A percentile compares a stretch with the other conserved stretches of the same genome.
phyloP scores from a whole-genome alignment of 306 rosid species.

The Cicer arietinum region DNA sequence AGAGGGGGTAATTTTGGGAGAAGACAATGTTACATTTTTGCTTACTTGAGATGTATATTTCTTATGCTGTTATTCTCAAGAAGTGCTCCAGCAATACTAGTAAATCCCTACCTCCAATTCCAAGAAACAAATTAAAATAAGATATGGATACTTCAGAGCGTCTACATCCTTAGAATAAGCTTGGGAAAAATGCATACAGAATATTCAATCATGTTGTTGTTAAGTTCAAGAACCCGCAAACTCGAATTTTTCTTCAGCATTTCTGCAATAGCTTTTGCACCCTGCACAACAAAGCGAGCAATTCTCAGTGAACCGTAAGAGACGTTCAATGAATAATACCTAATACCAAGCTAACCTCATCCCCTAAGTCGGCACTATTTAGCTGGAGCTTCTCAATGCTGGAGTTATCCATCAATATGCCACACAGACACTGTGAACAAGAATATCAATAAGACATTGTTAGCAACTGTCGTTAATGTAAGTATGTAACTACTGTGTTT shows the following conservation, averaged over 20 bases:
- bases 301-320: slow-evolving; percentile 41
- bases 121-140: slow-evolving; percentile 46
- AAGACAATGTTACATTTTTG: slow-evolving; percentile 25
- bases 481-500: too few species aligned
- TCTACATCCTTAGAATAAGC: slow-evolving; percentile 36
- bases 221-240: slow-evolving; percentile 82
- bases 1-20: not conserved
- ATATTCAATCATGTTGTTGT: slow-evolving; percentile 93
- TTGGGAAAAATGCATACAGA: slow-evolving; percentile 68
- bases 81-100: slow-evolving; percentile 95
- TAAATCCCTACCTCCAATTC: slow-evolving; percentile 89
- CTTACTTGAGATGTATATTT: slow-evolving; percentile 88
- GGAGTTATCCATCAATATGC: slow-evolving; percentile 71
- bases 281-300: slow-evolving; percentile 58
- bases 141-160: slow-evolving; percentile 38
- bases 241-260: slow-evolving; percentile 85
- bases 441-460: slow-evolving; percentile 2
- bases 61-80: slow-evolving; percentile 76
- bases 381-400: slow-evolving; percentile 85
- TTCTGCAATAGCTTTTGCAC: slow-evolving; percentile 90
- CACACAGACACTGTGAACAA: slow-evolving; percentile 78
- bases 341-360: slow-evolving; percentile 75
- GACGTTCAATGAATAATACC: slow-evolving; percentile 23
- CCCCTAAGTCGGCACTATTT: slow-evolving; percentile 92
- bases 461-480: too few species aligned